These are phyloP conservation scores for Penicillium alfredii DNA, from an alignment of 495 filamentous ascomycete genomes.

Conservation along the genomic window DNA sequence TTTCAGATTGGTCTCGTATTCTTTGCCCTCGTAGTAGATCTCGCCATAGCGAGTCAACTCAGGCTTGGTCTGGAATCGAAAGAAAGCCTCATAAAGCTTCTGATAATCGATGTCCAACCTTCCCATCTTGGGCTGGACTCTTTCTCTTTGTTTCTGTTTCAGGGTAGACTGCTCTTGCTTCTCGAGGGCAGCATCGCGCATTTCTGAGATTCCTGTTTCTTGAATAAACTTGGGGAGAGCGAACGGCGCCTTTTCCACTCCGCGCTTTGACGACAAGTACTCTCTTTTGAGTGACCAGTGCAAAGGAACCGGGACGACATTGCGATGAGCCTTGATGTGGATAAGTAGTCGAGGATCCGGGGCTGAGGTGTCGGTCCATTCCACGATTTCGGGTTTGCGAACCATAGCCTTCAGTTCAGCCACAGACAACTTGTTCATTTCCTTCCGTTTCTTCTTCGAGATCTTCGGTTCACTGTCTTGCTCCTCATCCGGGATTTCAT, in stretches of 20 bases:
- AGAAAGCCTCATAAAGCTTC: slow-evolving; percentile 96
- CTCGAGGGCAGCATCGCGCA: slow-evolving; percentile 93
- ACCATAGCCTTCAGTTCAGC: slow-evolving; percentile 93
- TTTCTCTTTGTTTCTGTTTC: slow-evolving; percentile 92
- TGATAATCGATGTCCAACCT: slow-evolving; percentile 97
- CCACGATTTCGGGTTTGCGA: slow-evolving; percentile 85
- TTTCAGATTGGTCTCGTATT: slow-evolving; percentile 90
- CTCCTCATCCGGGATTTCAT: slow-evolving; percentile 86
- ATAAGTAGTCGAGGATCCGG: slow-evolving; percentile 84
- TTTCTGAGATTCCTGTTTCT: slow-evolving; percentile 94
- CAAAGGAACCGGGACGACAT: slow-evolving; percentile 87
- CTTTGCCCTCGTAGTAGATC: slow-evolving; percentile 98
- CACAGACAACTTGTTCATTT: slow-evolving; percentile 83
- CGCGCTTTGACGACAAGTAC: slow-evolving; percentile 91
- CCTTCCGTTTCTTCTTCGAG: slow-evolving; percentile 91
- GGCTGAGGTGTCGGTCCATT: slow-evolving; percentile 96
- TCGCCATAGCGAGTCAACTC: slow-evolving; percentile 91
- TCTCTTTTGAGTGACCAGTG: slow-evolving; percentile 97
- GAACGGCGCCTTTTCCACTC: slow-evolving; percentile 92
- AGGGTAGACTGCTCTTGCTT: slow-evolving; percentile 86
- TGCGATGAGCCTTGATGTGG: slow-evolving; percentile 89
- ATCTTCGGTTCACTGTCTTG: slow-evolving; percentile 59
- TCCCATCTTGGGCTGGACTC: slow-evolving; percentile 90
- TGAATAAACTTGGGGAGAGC: slow-evolving; percentile 94
- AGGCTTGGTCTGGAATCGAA: slow-evolving; percentile 93